Conservation (phyloP, 176 grass and related monocot genomes). For the Lolium perenne region DNA sequence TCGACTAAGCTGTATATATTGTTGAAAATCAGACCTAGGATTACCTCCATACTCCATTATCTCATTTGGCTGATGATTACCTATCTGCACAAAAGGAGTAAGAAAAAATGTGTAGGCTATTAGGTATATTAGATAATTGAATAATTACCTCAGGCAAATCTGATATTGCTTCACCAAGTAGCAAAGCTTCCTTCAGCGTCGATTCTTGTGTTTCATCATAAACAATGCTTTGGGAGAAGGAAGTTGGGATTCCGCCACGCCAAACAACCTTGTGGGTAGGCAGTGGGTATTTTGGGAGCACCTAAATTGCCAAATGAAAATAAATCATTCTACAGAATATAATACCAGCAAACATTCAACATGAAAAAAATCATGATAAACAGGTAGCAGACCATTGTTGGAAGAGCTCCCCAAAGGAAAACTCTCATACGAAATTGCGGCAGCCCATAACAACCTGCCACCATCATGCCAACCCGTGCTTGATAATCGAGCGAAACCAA, state of each 20-base stretch:
- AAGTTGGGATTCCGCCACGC: too few species aligned
- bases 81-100: too few species aligned
- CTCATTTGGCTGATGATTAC: too few species aligned
- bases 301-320: conserved; percentile 42
- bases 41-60: too few species aligned
- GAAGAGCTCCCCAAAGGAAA: conserved; percentile 79
- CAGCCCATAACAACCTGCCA: conserved; percentile 84
- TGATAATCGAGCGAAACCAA: conserved; percentile 84
- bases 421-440: conserved; percentile 75
- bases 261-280: conserved; percentile 77
- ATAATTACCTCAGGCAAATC: conserved; percentile 63
- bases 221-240: conserved; percentile 45
- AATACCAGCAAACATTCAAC: not conserved
- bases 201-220: conserved; percentile 68
- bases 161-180: conserved; percentile 79
- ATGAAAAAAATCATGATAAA: not conserved
- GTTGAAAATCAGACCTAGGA: too few species aligned
- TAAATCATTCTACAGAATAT: not conserved
- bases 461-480: conserved; percentile 73
- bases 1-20: too few species aligned
- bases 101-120: too few species aligned
- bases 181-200: conserved; percentile 51
- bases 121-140: not conserved
- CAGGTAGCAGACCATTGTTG: conserved; percentile 62
- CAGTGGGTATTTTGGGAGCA: conserved; percentile 73